These are phyloP conservation scores for Nannizziopsis arthrosporioides DNA, from an alignment of 2,329 filamentous ascomycete genomes.

Conservation along the genomic window DNA sequence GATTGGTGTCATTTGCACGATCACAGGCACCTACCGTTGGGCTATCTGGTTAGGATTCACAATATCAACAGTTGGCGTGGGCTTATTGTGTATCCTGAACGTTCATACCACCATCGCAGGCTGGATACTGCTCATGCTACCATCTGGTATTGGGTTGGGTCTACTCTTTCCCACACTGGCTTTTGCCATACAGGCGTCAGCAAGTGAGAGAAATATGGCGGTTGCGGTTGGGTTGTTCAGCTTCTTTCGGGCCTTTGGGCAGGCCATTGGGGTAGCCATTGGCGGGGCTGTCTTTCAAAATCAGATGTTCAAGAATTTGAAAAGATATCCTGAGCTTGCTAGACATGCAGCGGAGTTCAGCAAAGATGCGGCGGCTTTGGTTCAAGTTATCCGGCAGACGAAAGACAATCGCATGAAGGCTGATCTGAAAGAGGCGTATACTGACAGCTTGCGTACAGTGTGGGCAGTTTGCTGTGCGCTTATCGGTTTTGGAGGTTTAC, in stretches of 20 bases:
- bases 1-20: slow-evolving; percentile 38
- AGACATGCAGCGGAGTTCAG: slow-evolving; percentile 40
- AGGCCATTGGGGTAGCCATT: slow-evolving; percentile 54
- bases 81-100: slow-evolving; percentile 32
- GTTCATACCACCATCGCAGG: slow-evolving; percentile 38
- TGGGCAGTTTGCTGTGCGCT: slow-evolving; percentile 47
- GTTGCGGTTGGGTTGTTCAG: slow-evolving; percentile 54
- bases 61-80: slow-evolving; percentile 47
- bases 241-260: slow-evolving; percentile 55
- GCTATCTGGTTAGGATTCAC: slow-evolving; percentile 52
- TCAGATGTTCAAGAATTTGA: slow-evolving; percentile 42
- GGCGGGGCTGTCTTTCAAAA: slow-evolving; percentile 62
- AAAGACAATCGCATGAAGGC: slow-evolving; percentile 30
- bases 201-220: slow-evolving; percentile 45
- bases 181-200: slow-evolving; percentile 52
- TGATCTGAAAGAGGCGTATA: slow-evolving; percentile 42
- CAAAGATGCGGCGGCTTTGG: slow-evolving; percentile 47
- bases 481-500: slow-evolving; percentile 39
- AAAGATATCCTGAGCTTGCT: slow-evolving; percentile 39
- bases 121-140: slow-evolving; percentile 52
- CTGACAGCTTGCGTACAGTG: slow-evolving; percentile 45
- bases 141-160: slow-evolving; percentile 51
- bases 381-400: slow-evolving; percentile 48
- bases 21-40: slow-evolving; percentile 49
- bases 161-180: slow-evolving; percentile 54